Conservation (phyloP, 2,329 filamentous ascomycete species). For the Cadophora gregata region DNA sequence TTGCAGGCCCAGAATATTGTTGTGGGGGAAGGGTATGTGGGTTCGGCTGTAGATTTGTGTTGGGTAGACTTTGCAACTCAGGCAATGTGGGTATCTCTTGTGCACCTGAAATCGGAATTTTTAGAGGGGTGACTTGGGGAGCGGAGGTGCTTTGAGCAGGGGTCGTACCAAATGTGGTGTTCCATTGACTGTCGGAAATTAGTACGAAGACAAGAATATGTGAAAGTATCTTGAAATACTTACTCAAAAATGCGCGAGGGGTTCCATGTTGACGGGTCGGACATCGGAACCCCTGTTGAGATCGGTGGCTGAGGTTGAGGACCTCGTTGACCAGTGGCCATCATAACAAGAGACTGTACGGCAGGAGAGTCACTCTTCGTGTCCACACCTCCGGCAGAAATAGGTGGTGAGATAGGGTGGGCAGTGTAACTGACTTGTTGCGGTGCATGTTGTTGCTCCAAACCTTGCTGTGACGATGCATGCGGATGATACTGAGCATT, state of each 20-base stretch:
- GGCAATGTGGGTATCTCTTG: conserved; percentile 55
- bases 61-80: conserved; percentile 57
- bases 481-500: conserved; percentile 40
- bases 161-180: conserved; percentile 81
- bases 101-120: conserved; percentile 44
- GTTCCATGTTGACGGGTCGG: conserved; percentile 77
- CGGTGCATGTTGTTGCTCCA: conserved; percentile 59
- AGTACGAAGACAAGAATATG: conserved; percentile 28
- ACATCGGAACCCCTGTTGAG: conserved; percentile 61
- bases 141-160: conserved; percentile 44
- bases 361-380: conserved; percentile 78
- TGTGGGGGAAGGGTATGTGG: conserved; percentile 56
- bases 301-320: conserved; percentile 61
- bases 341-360: conserved; percentile 75
- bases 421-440: conserved; percentile 70
- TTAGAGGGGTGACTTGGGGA: conserved; percentile 46
- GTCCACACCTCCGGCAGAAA: conserved; percentile 74
- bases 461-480: conserved; percentile 47
- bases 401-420: conserved; percentile 81
- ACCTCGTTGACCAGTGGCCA: conserved; percentile 57
- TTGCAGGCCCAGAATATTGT: conserved; percentile 59
- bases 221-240: conserved; percentile 45
- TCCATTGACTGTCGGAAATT: conserved; percentile 77
- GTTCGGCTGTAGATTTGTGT: conserved; percentile 51
- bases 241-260: conserved; percentile 90